Conservation (phyloP, 192 early-diverging fungal genomes). For the Dissophora globulifera region DNA sequence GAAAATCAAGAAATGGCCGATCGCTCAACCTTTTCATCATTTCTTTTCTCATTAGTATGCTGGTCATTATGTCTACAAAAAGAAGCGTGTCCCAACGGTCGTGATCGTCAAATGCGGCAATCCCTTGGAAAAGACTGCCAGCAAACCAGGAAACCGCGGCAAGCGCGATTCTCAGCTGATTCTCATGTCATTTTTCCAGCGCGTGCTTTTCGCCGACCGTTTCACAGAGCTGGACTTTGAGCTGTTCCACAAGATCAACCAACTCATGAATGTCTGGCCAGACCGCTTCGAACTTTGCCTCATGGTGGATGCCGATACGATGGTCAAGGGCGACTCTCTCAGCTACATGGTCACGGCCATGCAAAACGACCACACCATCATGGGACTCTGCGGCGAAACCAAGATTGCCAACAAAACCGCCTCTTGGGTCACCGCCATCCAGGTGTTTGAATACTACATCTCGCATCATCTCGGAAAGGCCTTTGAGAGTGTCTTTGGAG, state of each 20-base stretch:
- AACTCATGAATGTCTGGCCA: slow-evolving; percentile 85
- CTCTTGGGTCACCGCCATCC: slow-evolving; percentile 90
- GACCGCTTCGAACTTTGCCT: slow-evolving; percentile 84
- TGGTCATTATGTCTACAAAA: slow-evolving; percentile 75
- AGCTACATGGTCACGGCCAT: slow-evolving; percentile 90
- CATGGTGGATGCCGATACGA: slow-evolving; percentile 95
- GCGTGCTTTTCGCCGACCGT: slow-evolving; percentile 83
- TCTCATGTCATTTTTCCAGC: slow-evolving; percentile 93
- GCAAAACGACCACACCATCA: slow-evolving; percentile 89
- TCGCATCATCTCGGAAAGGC: slow-evolving; percentile 95
- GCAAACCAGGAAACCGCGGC: slow-evolving; percentile 90
- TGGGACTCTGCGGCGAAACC: slow-evolving; percentile 98
- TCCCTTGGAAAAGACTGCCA: slow-evolving; percentile 67
- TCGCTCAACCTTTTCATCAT: background rate
- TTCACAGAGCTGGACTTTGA: slow-evolving; percentile 94
- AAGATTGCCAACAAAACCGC: slow-evolving; percentile 92
- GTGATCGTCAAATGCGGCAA: slow-evolving; percentile 82
- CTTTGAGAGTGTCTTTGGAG: slow-evolving; percentile 96
- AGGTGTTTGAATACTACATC: slow-evolving; percentile 98
- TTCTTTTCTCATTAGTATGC: slow-evolving; percentile 59
- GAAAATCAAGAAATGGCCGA: too few species aligned
- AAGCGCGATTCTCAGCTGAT: slow-evolving; percentile 98
- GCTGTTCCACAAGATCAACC: slow-evolving; percentile 85
- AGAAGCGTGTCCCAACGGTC: slow-evolving; percentile 70
- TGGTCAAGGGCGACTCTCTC: slow-evolving; percentile 81